phyloP scores from a whole-genome alignment of 106 monocot genomes.

The Platanthera zijinensis region DNA sequence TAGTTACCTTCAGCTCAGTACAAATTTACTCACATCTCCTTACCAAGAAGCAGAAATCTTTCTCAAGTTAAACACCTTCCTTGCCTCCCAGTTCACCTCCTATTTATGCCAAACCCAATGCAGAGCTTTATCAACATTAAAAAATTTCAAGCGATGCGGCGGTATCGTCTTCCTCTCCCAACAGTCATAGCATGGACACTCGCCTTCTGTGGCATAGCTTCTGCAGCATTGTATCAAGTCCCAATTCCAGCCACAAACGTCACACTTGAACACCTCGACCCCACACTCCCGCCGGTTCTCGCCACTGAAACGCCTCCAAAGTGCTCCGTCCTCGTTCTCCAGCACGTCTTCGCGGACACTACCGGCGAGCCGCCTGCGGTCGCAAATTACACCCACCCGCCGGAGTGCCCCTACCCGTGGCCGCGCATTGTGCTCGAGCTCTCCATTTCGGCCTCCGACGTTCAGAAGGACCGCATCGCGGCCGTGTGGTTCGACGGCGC shows the following conservation, averaged over 20 bases:
- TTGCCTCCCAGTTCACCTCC: neutral
- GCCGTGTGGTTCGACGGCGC: constrained; percentile 12
- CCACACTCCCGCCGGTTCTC: constrained; percentile 25
- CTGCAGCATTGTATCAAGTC: neutral
- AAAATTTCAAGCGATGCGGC: neutral
- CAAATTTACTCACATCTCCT: constrained; percentile 1
- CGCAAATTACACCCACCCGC: constrained; percentile 32
- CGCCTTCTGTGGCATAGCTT: neutral
- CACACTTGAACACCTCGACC: constrained; percentile 15
- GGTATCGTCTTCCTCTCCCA: neutral
- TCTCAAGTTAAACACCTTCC: constrained; percentile 3
- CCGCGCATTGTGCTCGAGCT: constrained; percentile 37
- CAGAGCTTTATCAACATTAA: neutral
- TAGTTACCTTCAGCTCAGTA: neutral
- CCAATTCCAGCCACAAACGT: neutral
- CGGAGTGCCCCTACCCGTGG: constrained; percentile 22
- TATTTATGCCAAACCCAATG: neutral
- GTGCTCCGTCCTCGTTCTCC: constrained; percentile 39
- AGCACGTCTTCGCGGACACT: constrained; percentile 37
- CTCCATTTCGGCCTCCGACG: constrained; percentile 27
- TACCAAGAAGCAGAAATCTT: neutral
- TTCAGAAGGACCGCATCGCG: constrained; percentile 36
- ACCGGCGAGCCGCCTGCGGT: constrained; percentile 17
- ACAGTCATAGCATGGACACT: neutral
- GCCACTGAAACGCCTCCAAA: constrained; percentile 13